These are phyloP conservation scores for Ustilago curta DNA, from an alignment of 1,284 basidiomycete species.

Conservation along the genomic window DNA sequence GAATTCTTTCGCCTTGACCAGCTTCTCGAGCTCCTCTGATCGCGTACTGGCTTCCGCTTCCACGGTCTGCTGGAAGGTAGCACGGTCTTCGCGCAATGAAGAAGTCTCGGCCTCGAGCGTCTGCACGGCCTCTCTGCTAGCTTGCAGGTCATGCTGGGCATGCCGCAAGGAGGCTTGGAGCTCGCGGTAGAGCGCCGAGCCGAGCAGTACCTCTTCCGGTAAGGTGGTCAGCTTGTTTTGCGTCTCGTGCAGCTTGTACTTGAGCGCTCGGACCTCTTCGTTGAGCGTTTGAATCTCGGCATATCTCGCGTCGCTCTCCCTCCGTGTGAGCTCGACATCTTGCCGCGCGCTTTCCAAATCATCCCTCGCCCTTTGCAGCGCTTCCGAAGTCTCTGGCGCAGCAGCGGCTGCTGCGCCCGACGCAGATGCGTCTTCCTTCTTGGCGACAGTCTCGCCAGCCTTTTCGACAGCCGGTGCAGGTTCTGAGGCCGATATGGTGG, in stretches of 20 bases:
- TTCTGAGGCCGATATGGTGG: slow-evolving; percentile 17
- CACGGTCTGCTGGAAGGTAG: slow-evolving; percentile 31
- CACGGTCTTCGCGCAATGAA: slow-evolving; percentile 60
- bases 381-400: slow-evolving; percentile 22
- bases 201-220: slow-evolving; percentile 40
- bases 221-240: slow-evolving; percentile 31
- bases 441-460: slow-evolving; percentile 1
- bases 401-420: slow-evolving; percentile 2
- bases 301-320: slow-evolving; percentile 49
- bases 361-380: slow-evolving; percentile 35
- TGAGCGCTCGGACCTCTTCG: slow-evolving; percentile 42
- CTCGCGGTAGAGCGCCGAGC: slow-evolving; percentile 38
- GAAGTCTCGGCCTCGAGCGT: slow-evolving; percentile 55
- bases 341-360: slow-evolving; percentile 38
- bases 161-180: slow-evolving; percentile 28
- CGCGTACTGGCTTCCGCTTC: slow-evolving; percentile 55
- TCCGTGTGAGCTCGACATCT: slow-evolving; percentile 40
- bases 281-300: slow-evolving; percentile 50
- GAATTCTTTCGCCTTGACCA: slow-evolving; percentile 79
- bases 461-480: slow-evolving; percentile 9
- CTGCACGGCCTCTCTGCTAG: slow-evolving; percentile 22
- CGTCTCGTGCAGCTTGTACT: slow-evolving; percentile 34
- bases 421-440: slow-evolving; percentile 15
- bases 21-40: slow-evolving; percentile 78
- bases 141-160: slow-evolving; percentile 29